Conservation (phyloP, 2,329 filamentous ascomycete species). For the Phaeosphaeriaceae sp. region DNA sequence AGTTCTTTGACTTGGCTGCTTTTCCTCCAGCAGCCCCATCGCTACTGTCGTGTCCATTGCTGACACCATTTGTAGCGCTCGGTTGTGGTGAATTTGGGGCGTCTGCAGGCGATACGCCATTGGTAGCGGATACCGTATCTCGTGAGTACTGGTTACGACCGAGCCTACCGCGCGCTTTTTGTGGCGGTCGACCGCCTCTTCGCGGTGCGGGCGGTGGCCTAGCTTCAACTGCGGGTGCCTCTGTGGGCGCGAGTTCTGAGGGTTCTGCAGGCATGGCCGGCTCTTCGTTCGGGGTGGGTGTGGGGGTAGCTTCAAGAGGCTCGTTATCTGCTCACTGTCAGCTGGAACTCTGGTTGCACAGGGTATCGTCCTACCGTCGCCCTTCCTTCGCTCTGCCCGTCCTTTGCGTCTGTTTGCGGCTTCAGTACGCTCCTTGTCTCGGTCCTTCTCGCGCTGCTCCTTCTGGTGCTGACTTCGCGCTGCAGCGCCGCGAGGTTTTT, state of each 20-base stretch:
- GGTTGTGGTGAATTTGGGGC: slow-evolving; percentile 40
- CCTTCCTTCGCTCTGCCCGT: slow-evolving; percentile 78
- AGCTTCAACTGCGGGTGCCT: slow-evolving; percentile 28
- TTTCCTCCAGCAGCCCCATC: slow-evolving; percentile 62
- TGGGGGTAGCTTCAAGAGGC: slow-evolving; percentile 29
- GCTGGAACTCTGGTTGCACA: slow-evolving; percentile 19
- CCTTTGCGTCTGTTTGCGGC: slow-evolving; percentile 81
- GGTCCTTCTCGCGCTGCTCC: slow-evolving; percentile 69
- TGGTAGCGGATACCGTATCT: slow-evolving; percentile 41
- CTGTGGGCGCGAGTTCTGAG: slow-evolving; percentile 35
- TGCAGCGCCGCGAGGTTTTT: slow-evolving; percentile 56
- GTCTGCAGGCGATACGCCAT: slow-evolving; percentile 44
- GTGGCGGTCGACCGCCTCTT: slow-evolving; percentile 44
- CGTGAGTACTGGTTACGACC: slow-evolving; percentile 50
- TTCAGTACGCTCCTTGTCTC: slow-evolving; percentile 75
- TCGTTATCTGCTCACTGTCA: slow-evolving; percentile 40
- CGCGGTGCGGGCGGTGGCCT: slow-evolving; percentile 40
- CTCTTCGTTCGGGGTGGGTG: slow-evolving; percentile 36
- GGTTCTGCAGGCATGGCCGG: slow-evolving; percentile 24
- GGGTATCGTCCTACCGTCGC: slow-evolving; percentile 69
- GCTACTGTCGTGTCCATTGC: slow-evolving; percentile 59
- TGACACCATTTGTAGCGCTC: slow-evolving; percentile 38
- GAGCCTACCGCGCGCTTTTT: slow-evolving; percentile 41
- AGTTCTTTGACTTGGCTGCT: slow-evolving; percentile 66
- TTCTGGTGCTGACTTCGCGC: slow-evolving; percentile 64